phyloP scores from a whole-genome alignment of 2,329 filamentous ascomycete genomes.

The Fusarium nygamai region DNA sequence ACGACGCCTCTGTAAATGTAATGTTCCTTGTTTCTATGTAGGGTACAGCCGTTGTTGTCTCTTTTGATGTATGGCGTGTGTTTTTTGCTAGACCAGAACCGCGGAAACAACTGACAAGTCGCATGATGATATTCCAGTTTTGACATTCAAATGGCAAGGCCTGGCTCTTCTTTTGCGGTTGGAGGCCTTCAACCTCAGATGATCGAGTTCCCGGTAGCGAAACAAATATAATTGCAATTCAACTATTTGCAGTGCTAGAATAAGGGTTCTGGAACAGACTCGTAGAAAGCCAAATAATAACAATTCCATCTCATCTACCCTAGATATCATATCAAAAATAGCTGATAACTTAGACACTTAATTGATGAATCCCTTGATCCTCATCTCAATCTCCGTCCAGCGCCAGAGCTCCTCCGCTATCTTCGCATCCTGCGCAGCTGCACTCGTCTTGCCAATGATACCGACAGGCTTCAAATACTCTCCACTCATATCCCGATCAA shows the following conservation, averaged over 20 bases:
- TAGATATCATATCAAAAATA: no score
- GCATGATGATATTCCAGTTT: not conserved
- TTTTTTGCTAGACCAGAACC: not conserved
- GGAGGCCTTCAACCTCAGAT: no score
- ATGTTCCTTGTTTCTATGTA: not conserved
- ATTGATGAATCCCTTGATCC: not conserved
- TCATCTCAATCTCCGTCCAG: not conserved
- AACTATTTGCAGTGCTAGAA: not conserved
- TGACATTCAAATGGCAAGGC: no score
- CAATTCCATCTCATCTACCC: not conserved
- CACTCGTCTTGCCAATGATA: not conserved
- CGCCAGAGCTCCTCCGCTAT: not conserved
- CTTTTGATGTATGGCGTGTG: not conserved
- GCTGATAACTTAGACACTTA: not conserved
- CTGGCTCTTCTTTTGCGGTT: no score
- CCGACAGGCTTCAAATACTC: not conserved
- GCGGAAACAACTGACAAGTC: not conserved
- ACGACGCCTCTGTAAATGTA: not conserved
- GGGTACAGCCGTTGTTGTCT: no score
- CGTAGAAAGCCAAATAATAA: no score
- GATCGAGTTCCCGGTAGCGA: rapidly evolving
- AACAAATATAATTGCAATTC: not conserved
- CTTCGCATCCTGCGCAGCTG: not conserved
- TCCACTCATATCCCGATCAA: not conserved
- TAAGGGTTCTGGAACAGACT: no score